phyloP scores from a whole-genome alignment of 1,139 yeast species.

The Candida gigantensis region DNA sequence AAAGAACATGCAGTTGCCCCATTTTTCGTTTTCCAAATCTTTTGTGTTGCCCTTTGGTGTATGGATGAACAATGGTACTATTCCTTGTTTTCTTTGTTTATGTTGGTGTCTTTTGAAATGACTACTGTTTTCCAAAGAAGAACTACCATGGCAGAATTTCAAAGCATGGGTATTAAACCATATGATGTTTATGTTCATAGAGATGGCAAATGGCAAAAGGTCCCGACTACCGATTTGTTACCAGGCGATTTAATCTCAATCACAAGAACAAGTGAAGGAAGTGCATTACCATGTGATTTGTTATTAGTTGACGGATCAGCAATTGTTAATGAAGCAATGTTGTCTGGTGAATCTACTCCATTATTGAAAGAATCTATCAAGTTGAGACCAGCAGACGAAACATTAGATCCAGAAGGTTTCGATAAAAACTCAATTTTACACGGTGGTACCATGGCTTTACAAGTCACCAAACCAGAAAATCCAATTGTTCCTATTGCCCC shows the following conservation, averaged over 20 bases:
- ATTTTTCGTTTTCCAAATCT: conserved; percentile 92
- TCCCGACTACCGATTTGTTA: conserved; percentile 72
- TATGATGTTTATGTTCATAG: conserved; percentile 75
- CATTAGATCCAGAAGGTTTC: conserved; percentile 71
- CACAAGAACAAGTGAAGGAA: conserved; percentile 84
- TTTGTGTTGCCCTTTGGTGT: conserved; percentile 94
- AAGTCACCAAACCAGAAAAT: conserved; percentile 70
- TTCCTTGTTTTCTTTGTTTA: conserved; percentile 85
- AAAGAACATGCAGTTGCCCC: conserved; percentile 99
- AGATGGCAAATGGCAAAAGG: conserved; percentile 65
- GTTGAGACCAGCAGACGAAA: conserved; percentile 74
- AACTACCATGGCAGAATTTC: conserved; percentile 89
- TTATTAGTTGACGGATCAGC: conserved; percentile 84
- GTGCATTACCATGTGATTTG: conserved; percentile 96
- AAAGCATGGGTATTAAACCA: conserved; percentile 97
- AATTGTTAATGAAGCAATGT: conserved; percentile 96
- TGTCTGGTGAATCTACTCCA: conserved; percentile 98
- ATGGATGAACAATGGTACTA: conserved; percentile 98
- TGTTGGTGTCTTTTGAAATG: conserved; percentile 91
- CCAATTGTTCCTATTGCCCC: conserved; percentile 65
- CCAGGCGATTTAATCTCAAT: conserved; percentile 94
- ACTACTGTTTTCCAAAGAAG: conserved; percentile 96
- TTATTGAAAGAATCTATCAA: conserved; percentile 87
- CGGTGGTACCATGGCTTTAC: conserved; percentile 97
- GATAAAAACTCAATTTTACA: conserved; percentile 89